These are phyloP conservation scores for Candida saitoana DNA, from an alignment of 805 yeast species.

Conservation along the genomic window DNA sequence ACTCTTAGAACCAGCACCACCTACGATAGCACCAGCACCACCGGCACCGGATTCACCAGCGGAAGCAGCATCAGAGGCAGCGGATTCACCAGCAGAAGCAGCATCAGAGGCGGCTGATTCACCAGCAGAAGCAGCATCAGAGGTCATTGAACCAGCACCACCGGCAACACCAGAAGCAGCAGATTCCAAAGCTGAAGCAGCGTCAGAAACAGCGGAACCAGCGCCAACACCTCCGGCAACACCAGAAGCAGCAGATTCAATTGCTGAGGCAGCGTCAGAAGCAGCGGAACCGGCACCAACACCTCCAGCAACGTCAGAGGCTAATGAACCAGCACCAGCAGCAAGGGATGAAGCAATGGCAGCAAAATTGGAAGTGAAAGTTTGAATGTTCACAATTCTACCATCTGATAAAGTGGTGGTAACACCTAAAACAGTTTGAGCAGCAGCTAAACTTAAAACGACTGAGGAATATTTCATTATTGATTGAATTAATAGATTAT, in stretches of 20 bases:
- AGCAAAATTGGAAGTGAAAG: constrained; percentile 8
- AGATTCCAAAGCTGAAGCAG: too few species aligned
- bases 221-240: constrained; percentile 16
- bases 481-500: not conserved
- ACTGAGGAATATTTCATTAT: constrained; percentile 2
- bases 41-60: too few species aligned
- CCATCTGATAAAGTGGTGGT: constrained; percentile 4
- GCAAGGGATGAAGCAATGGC: not conserved
- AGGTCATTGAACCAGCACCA: too few species aligned
- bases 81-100: too few species aligned
- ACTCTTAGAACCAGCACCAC: too few species aligned
- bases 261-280: constrained; percentile 5
- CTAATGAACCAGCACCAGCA: not conserved
- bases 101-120: too few species aligned
- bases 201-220: not conserved
- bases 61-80: too few species aligned
- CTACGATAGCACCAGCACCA: too few species aligned
- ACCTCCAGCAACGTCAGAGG: constrained; percentile 5
- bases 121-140: too few species aligned
- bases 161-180: too few species aligned
- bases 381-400: not conserved
- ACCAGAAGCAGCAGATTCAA: constrained; percentile 7
- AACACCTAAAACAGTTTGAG: constrained; percentile 7
- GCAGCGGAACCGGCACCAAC: constrained; percentile 8
- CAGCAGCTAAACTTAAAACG: constrained; percentile 10